Evolutionary conservation across 148 eudicot genomes (phyloP).

Genomic region (Amaranthus palmeri): DNA sequence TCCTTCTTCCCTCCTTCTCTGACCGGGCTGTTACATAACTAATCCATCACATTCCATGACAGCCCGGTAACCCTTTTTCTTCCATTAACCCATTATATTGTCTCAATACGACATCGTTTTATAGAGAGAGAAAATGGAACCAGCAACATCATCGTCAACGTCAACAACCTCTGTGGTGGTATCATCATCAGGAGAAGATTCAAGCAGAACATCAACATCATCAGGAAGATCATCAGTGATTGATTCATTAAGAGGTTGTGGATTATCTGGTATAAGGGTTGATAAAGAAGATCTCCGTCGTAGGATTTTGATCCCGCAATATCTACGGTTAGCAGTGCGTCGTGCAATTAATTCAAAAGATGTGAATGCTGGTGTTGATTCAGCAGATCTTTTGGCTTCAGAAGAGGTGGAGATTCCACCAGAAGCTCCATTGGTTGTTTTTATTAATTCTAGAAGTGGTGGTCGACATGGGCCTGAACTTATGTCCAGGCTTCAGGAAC

Average conservation of each 20-base stretch:
- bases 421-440: constrained; percentile 65
- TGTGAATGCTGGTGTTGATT: constrained; percentile 28
- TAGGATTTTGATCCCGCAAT: constrained; percentile 54
- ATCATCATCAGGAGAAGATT: constrained; percentile 1
- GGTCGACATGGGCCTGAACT: constrained; percentile 82
- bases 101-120: neutral
- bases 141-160: neutral
- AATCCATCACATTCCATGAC: neutral
- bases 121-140: constrained; percentile 4
- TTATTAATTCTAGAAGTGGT: constrained; percentile 79
- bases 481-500: constrained; percentile 52
- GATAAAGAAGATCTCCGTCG: constrained; percentile 41
- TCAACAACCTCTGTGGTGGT: constrained; percentile 4
- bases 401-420: constrained; percentile 29
- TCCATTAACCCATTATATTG: neutral
- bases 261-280: constrained; percentile 45
- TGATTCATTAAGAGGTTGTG: constrained; percentile 55
- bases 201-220: neutral
- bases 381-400: constrained; percentile 26
- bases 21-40: constrained; percentile 15
- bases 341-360: constrained; percentile 54
- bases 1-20: neutral
- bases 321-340: constrained; percentile 50
- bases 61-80: neutral
- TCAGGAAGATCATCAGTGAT: constrained; percentile 59